Base-by-base conservation (phyloP, 1,284 basidiomycete species). In the Cutaneotrichosporon sp. region DNA sequence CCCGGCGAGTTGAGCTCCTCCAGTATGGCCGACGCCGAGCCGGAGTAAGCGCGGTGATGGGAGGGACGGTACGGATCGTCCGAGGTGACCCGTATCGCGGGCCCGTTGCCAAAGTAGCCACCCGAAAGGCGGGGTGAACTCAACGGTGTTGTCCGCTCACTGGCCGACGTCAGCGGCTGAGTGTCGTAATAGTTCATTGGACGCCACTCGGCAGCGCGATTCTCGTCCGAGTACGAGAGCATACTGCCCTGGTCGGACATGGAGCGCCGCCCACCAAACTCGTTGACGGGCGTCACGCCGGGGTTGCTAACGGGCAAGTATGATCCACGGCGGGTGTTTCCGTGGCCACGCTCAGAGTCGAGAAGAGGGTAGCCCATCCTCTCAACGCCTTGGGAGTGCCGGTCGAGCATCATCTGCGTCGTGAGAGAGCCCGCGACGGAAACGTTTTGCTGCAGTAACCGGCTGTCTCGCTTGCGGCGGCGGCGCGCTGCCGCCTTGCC, bases 401-500 rank as follows among this genome's bases (percentile, higher is more conserved):
- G 60, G 52, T 76, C 73, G 20, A 76, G 62, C 68, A 76, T 75
- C 70, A 71, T 72, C 53, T 75, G 74, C 3, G 71, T 74, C 9
- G 70, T 72, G 43, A 75, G 54, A 4, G 64, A 68, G 6, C 68
- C 71, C 11, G 61, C 68, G 5, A 64, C 66, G 11, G 69, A 71
- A 38, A 71, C 64, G 46, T 70, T 70, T n/a, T 63, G 61, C 48
- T 68, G 65, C 34, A 73, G 59, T 47, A 71, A 66, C 32, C 59
- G 61, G 24, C 69, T 68, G 46, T 68, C 66, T n/a, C 62, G 58
- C 52, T 72, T 70, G 14, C 65, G 47, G 27, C 73, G 67, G 43
- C 79, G 76, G 54, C 79, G 77, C 39, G 81, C 80, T 14, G 80
- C 72, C 1, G 85, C 83, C 54, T 71, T 71, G n/a, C 85, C 87